phyloP scores from a whole-genome alignment of 768 basidiomycete genomes.

The Leucocoprinus birnbaumii region DNA sequence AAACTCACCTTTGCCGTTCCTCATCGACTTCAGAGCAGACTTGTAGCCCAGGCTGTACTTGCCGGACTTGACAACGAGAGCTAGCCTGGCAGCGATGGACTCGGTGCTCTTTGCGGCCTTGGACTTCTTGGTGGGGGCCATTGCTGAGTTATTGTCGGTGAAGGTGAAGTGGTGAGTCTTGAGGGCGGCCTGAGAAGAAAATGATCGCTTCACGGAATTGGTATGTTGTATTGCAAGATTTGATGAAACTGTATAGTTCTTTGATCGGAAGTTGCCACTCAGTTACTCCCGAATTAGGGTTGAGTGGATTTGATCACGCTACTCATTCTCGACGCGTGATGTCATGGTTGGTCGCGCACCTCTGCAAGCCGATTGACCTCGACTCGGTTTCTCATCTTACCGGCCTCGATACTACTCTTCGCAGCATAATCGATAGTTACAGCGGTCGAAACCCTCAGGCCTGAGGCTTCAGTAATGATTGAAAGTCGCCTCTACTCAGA shows the following conservation, averaged over 20 bases:
- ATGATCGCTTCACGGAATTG: not conserved
- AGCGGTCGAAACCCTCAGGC: no score
- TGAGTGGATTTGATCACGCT: no score
- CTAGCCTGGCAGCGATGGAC: constrained; percentile 88
- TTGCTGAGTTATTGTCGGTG: constrained; percentile 37
- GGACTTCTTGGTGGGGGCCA: constrained; percentile 95
- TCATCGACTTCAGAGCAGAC: constrained; percentile 97
- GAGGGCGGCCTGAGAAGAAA: constrained; percentile 6
- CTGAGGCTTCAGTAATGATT: no score
- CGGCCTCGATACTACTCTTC: no score
- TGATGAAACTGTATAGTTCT: constrained; percentile 29
- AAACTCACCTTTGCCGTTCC: constrained; percentile 90
- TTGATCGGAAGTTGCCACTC: constrained; percentile 17
- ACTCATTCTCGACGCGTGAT: not conserved
- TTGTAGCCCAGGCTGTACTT: constrained; percentile 98
- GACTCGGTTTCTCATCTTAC: no score
- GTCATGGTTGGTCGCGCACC: no score
- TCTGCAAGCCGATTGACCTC: no score
- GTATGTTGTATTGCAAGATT: constrained; percentile 1
- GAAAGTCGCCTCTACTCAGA: no score
- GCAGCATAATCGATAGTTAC: no score
- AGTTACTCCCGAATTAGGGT: not conserved
- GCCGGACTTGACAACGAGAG: constrained; percentile 98
- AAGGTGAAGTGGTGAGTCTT: constrained; percentile 14
- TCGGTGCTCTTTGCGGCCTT: constrained; percentile 92